Evolutionary conservation across 1,139 yeast species (phyloP).

Genomic region (Taiozyma onychis): DNA sequence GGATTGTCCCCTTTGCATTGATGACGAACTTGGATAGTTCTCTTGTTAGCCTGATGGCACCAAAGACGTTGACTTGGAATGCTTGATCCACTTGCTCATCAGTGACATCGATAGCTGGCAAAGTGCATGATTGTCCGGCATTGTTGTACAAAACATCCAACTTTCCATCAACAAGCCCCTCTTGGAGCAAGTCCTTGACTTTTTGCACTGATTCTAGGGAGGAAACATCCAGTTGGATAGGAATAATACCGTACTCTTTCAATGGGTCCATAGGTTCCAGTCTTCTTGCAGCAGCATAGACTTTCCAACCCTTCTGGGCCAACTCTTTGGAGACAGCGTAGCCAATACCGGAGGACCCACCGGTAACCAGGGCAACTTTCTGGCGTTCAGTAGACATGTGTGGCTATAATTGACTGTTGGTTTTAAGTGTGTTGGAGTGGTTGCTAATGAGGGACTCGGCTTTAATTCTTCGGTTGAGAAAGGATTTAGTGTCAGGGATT

Average conservation of each 20-base stretch:
- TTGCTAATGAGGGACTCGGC: too few relatives aligned
- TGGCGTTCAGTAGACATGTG: slow-evolving; percentile 16
- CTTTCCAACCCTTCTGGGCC: slow-evolving; percentile 56
- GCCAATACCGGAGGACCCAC: slow-evolving; percentile 83
- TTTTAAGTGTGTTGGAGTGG: too few relatives aligned
- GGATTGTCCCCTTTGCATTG: slow-evolving; percentile 63
- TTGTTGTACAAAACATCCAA: slow-evolving; percentile 63
- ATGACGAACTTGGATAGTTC: slow-evolving; percentile 55
- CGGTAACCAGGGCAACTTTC: slow-evolving; percentile 42
- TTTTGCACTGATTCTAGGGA: slow-evolving; percentile 39
- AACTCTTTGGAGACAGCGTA: slow-evolving; percentile 59
- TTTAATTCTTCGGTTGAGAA: too few relatives aligned
- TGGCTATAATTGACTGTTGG: neutral
- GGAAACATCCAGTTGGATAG: slow-evolving; percentile 49
- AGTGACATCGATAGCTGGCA: slow-evolving; percentile 64
- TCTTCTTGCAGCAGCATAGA: slow-evolving; percentile 72
- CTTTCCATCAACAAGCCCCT: slow-evolving; percentile 37
- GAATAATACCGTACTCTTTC: slow-evolving; percentile 31
- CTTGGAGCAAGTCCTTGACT: slow-evolving; percentile 36
- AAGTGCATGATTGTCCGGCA: slow-evolving; percentile 64
- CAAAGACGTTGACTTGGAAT: slow-evolving; percentile 56
- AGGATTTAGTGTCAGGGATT: too few relatives aligned
- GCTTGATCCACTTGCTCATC: slow-evolving; percentile 51
- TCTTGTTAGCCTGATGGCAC: slow-evolving; percentile 51
- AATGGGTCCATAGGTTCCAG: slow-evolving; percentile 55